Evolutionary conservation across 176 grass and related monocot genomes (phyloP).

Genomic region (Aegilops bicornis): DNA sequence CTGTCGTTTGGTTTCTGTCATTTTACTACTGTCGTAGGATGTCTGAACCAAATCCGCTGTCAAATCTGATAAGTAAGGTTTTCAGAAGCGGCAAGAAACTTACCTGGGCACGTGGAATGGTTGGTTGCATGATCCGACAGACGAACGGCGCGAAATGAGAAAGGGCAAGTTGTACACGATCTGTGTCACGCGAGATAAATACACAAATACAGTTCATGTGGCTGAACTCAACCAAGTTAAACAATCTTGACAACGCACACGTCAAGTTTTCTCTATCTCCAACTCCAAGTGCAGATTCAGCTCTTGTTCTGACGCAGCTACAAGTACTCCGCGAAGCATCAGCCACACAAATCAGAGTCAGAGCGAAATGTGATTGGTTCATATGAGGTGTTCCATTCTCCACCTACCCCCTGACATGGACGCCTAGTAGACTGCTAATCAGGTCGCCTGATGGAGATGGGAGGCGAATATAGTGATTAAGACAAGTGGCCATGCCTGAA

Average conservation of each 20-base stretch:
- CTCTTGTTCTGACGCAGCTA: too few relatives aligned
- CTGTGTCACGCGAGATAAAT: neutral
- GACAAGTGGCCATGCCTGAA: neutral
- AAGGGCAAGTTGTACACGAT: neutral
- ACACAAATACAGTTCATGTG: neutral
- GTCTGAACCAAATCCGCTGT: neutral
- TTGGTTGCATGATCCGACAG: too few relatives aligned
- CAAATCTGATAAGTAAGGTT: neutral
- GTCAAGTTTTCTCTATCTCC: neutral
- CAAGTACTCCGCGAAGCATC: too few relatives aligned
- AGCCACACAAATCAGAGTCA: too few relatives aligned
- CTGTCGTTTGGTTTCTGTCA: neutral
- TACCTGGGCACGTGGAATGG: too few relatives aligned
- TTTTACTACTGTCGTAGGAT: neutral
- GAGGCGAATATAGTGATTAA: neutral
- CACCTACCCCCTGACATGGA: slow-evolving; percentile 58
- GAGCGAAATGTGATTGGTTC: neutral
- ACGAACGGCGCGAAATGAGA: neutral
- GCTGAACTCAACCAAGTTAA: neutral
- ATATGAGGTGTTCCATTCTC: slow-evolving; percentile 31
- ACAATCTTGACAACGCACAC: neutral
- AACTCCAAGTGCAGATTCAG: too few relatives aligned
- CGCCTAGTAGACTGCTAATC: slow-evolving; percentile 1
- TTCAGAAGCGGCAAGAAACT: neutral
- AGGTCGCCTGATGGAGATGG: slow-evolving; percentile 20